Evolutionary conservation across 2,329 filamentous ascomycete genomes (phyloP), one percentile per base, ranked within the genome.

Genomic region (Phialophora macrospora): DNA sequence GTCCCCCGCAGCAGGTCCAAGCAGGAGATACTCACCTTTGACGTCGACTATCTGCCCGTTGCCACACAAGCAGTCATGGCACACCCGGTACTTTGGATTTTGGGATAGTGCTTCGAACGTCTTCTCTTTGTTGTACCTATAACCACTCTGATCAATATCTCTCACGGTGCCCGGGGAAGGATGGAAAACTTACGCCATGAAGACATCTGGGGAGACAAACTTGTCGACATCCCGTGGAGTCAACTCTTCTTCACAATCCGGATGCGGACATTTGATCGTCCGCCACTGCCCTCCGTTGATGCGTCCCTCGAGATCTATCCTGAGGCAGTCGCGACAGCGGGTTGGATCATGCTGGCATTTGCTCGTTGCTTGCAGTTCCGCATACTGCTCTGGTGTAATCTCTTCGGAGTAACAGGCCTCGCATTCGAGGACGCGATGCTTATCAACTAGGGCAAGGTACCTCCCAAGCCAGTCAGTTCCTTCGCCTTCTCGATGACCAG

Each of bases 101-200:
- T 17, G 48, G 14, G 48, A 51, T 28, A 51, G 24, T 14, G 48
- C 48, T 28, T 51, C 48, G 48, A 51, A 51, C 24, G 48, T 51
- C 24, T 51, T 51, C 22, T 51, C 48, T 28, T 51, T 51, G 48
- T 12, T 51, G 48, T 51, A 51, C 20, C 48, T 51, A 26, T 8
- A 20, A 12, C 20, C 22, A 17, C 24, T 17, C 9, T 51, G 22
- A 28, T 51, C n/a, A 51, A 17, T 17, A 26, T 51, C 48, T 51
- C n/a, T 51, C 24, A 14, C 14, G 9, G 20, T 17, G 7, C 20
- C 9, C 9, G 4, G 4, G 22, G 20, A 26, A 11, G 24, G 26
- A 12, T 24, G 20, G 7, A 20, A 28, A n/a, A 51, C 48, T 2
- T 17, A 51, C 48, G 48, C 48, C 48, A 12, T 51, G 48, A 51